Evolutionary conservation across 805 yeast species (phyloP), one percentile per base, ranked within the genome.

Genomic region (Ogataea nonfermentans): DNA sequence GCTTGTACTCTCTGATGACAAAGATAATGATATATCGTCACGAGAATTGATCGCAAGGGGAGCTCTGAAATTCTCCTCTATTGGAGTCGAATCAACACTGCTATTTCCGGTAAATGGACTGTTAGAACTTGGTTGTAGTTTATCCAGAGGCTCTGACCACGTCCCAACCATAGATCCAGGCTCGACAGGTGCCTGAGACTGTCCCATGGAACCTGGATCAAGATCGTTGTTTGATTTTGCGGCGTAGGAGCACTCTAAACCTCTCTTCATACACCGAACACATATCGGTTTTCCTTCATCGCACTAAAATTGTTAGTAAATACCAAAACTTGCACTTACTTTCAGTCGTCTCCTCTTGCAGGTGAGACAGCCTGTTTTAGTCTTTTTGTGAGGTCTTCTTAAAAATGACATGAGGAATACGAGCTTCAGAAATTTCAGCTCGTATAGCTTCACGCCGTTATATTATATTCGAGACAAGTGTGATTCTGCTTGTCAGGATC

Each of bases 301-400:
- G 37, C 59, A 55, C 59, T 55, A 23, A 14, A n/a, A 29, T 17
- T 4, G 32, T 35, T 26, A 40, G 28, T 6, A n/a, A 3, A 8
- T 20, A 17, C 3, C 6, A 2, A 16, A n/a, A 12, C 17, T 12
- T 8, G 11, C 12, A 41, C 59, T n/a, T 36, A 53, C 59, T 40
- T 55, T 55, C 16, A 55, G 46, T 22, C 56, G 32, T 22, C 59
- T 35, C 24, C 33, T 40, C 26, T 55, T 55, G 43, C 59, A 55
- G 6, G 42, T 41, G 14, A 35, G 13, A 32, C 59, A 53, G 2
- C 59, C 59, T 8, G 56, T 50, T 23, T 52, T 48, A 17, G 56
- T 47, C 43, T 55, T 55, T 29, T 47, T 52, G 37, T 55, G 57
- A 1, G 55, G 53, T 33, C 55, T 45, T 37, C 59, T 38, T 26